These are phyloP conservation scores for Pseudocercospora macadamiae DNA, from an alignment of 2,329 filamentous ascomycete genomes.

Conservation along the genomic window DNA sequence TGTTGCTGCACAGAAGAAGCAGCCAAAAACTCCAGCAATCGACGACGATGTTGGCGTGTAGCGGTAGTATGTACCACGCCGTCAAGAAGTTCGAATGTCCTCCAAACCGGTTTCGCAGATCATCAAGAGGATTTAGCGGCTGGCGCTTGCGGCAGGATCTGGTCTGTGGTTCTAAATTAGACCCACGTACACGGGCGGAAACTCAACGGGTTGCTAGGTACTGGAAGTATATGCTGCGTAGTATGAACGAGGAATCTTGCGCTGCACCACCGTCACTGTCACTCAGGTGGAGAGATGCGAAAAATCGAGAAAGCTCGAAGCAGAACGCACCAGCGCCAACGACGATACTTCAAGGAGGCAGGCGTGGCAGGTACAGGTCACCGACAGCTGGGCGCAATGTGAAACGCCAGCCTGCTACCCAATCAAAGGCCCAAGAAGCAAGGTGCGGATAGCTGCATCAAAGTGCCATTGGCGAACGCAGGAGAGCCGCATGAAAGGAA, in stretches of 20 bases:
- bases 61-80: neutral
- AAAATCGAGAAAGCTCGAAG: neutral
- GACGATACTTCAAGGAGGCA: neutral
- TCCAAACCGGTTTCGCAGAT: constrained; percentile 2
- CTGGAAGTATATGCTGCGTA: neutral
- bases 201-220: constrained; percentile 1
- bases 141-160: neutral
- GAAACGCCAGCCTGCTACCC: constrained; percentile 1
- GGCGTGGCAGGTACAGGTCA: neutral
- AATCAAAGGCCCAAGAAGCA: neutral
- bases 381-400: neutral
- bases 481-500: neutral
- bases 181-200: neutral
- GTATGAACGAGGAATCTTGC: constrained; percentile 1
- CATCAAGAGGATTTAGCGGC: constrained; percentile 6
- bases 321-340: neutral
- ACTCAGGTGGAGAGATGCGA: neutral
- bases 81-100: neutral
- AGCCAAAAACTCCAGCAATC: neutral
- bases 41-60: too few relatives aligned
- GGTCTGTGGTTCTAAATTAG: constrained; percentile 2
- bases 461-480: neutral
- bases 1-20: neutral
- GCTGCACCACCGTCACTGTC: too few relatives aligned
- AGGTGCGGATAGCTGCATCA: neutral